phyloP scores from a whole-genome alignment of 179 eudicot genomes.

The Sideroxylon spinosum region DNA sequence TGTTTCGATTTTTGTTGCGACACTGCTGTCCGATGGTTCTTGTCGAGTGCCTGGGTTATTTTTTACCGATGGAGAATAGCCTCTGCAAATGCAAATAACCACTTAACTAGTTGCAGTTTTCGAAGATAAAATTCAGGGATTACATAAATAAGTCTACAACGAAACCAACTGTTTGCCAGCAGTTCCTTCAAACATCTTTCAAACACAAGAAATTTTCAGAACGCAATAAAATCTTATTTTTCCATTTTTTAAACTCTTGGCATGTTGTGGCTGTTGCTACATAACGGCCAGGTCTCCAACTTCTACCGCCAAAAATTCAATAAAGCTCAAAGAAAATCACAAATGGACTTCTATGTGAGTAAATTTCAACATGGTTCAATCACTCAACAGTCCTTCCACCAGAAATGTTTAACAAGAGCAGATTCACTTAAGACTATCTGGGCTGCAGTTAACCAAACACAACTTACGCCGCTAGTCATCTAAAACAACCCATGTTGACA shows the following conservation, averaged over 20 bases:
- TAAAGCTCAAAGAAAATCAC: neutral
- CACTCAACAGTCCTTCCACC: too few species aligned
- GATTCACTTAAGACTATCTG: too few species aligned
- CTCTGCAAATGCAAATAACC: conserved; percentile 21
- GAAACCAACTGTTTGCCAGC: neutral
- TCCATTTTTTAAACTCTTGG: neutral
- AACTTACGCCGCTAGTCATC: too few species aligned
- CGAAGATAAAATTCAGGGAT: neutral
- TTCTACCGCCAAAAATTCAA: neutral
- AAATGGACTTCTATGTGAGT: too few species aligned
- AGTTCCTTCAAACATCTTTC: neutral
- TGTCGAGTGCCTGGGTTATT: conserved; percentile 22
- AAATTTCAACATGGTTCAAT: too few species aligned
- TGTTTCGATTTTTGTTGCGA: neutral
- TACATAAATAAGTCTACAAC: neutral
- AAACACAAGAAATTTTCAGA: neutral
- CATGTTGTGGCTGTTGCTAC: neutral
- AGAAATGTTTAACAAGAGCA: too few species aligned
- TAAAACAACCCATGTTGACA: too few species aligned
- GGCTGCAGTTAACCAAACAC: too few species aligned
- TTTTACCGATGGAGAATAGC: conserved; percentile 28
- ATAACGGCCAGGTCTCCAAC: neutral
- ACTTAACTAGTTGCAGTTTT: neutral
- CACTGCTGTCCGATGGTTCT: conserved; percentile 16
- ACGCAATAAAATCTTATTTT: neutral